phyloP scores from a whole-genome alignment of 192 early-diverging fungal genomes.

The Pilaira anomala region DNA sequence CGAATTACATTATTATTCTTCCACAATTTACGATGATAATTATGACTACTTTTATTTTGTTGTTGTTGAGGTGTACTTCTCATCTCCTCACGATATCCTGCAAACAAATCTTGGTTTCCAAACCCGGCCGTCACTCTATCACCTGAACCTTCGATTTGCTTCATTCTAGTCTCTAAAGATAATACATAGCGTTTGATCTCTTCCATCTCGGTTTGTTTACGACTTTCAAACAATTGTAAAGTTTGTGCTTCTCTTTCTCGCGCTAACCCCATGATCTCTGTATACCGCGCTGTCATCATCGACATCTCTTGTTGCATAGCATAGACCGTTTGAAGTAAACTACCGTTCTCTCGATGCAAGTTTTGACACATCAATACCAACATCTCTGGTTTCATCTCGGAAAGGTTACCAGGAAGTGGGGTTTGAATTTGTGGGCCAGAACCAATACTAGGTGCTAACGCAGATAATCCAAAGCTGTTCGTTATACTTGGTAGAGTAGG shows the following conservation, averaged over 20 bases:
- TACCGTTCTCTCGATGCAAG: constrained; percentile 43
- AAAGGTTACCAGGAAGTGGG: constrained; percentile 7
- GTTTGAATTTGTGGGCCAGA: neutral
- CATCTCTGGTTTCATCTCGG: neutral
- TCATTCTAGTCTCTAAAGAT: constrained; percentile 22
- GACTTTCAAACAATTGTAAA: constrained; percentile 15
- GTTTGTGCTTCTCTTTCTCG: constrained; percentile 41
- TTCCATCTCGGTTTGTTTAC: constrained; percentile 50
- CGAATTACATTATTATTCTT: constrained; percentile 20
- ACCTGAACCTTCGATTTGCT: constrained; percentile 10
- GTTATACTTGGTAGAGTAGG: too few species aligned
- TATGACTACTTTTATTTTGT: constrained; percentile 7
- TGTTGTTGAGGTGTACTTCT: neutral
- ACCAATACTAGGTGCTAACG: neutral
- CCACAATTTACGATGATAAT: neutral
- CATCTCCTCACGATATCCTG: constrained; percentile 28
- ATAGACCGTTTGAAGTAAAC: constrained; percentile 40
- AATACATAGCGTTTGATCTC: constrained; percentile 49
- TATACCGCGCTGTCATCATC: constrained; percentile 40
- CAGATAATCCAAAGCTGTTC: too few species aligned
- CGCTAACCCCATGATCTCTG: constrained; percentile 37
- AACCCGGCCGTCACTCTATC: constrained; percentile 14
- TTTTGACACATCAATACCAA: constrained; percentile 18
- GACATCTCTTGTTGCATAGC: constrained; percentile 51
- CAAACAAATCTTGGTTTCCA: constrained; percentile 31